These are phyloP conservation scores for Earliella scabrosa DNA, from an alignment of 1,284 basidiomycete genomes.

Conservation along the genomic window DNA sequence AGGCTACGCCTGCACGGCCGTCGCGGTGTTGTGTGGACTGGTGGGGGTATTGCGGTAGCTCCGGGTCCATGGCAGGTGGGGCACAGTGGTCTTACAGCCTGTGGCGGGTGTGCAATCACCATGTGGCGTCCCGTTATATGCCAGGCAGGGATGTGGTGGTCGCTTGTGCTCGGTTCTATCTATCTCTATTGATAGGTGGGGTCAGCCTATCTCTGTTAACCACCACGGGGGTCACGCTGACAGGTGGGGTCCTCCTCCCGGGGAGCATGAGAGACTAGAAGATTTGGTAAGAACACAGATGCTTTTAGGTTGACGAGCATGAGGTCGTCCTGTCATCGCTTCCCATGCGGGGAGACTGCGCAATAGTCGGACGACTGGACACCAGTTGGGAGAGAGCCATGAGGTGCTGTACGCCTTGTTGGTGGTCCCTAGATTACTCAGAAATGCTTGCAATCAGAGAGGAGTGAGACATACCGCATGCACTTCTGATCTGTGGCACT, in stretches of 20 bases:
- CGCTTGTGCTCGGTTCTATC: background rate
- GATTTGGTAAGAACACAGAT: background rate
- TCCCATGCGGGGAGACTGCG: slow-evolving; percentile 1
- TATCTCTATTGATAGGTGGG: slow-evolving; percentile 7
- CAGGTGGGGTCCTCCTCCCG: no score
- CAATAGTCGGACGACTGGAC: no score
- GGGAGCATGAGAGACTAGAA: background rate
- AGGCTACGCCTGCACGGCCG: background rate
- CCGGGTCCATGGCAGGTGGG: slow-evolving; percentile 11
- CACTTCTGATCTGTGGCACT: background rate
- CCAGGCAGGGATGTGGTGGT: background rate
- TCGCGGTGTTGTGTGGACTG: background rate
- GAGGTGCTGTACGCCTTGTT: no score
- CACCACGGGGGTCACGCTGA: slow-evolving; percentile 10
- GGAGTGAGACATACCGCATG: background rate
- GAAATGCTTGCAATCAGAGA: no score
- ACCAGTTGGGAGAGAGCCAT: no score
- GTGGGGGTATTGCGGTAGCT: slow-evolving; percentile 14
- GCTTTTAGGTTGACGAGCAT: slow-evolving; percentile 10
- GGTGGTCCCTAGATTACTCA: no score
- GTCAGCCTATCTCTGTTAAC: slow-evolving; percentile 13
- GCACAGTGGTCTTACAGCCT: background rate
- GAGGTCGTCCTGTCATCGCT: background rate
- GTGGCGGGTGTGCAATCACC: background rate
- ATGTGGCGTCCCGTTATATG: slow-evolving; percentile 7